These are phyloP conservation scores for Dovyalis caffra DNA, from an alignment of 345 rosid species.

Conservation along the genomic window DNA sequence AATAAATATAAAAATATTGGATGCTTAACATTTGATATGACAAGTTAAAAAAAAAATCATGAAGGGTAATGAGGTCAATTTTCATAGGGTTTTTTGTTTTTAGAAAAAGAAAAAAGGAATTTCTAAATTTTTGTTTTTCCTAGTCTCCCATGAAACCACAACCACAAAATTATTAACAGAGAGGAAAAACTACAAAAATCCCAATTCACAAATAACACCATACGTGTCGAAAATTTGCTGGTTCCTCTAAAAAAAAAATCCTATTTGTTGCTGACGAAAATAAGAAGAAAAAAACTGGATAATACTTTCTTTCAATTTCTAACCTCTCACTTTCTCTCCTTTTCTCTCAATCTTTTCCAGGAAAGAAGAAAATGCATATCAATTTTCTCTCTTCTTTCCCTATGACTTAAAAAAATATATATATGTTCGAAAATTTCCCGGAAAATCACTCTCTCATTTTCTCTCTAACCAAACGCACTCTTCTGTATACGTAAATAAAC, in stretches of 20 bases:
- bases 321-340: slow-evolving; percentile 28
- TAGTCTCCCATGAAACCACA: too few species aligned
- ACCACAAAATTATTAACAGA: too few species aligned
- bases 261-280: not conserved
- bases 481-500: not conserved
- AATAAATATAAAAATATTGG: too few species aligned
- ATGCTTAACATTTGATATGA: too few species aligned
- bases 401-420: not conserved
- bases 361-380: not conserved
- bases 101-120: too few species aligned
- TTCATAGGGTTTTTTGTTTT: too few species aligned
- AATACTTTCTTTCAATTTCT: slow-evolving; percentile 26
- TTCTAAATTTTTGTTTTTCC: too few species aligned
- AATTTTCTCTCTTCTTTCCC: not conserved
- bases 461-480: not conserved
- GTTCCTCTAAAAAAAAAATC: slow-evolving; percentile 19
- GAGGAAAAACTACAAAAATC: too few species aligned
- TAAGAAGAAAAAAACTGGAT: slow-evolving; percentile 23
- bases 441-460: not conserved
- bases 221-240: too few species aligned
- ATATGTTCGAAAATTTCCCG: not conserved
- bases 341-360: slow-evolving; percentile 12
- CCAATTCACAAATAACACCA: too few species aligned
- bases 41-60: too few species aligned
- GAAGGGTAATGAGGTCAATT: too few species aligned